Evolutionary conservation across 108 stramenopile genomes (phyloP), one percentile per base, ranked within the genome.

Genomic region (Stephanodiscus minutulus): DNA sequence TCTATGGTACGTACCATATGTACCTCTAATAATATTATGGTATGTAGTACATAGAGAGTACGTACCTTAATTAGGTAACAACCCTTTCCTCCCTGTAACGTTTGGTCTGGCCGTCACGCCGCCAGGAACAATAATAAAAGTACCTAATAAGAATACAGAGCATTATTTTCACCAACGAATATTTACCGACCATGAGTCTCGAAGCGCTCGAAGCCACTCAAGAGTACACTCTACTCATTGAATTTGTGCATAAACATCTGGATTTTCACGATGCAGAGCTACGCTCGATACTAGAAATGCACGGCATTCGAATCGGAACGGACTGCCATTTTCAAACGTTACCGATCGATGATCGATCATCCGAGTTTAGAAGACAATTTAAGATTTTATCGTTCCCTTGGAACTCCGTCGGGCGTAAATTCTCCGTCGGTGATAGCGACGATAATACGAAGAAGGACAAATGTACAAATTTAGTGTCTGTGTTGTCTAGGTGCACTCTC

Each of bases 251-350:
- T 71, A 81, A 69, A 39, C 93, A 94, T 74, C 54, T 89, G 11
- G 85, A 89, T 52, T 94, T 94, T 82, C 90, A 90, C 50, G 61
- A 83, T 70, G 88, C 93, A 28, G 93, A 94, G 48, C 62, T 94
- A 0, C 54, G 69, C 37, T 87, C 93, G 1, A 62, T 94, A 20
- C 74, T 94, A 46, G 81, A 86, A 11, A 82, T 91, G 79, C 55
- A 82, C 47, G 89, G 79, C 10, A 88, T 94, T 35, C 29, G 33
- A n/a, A 41, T 89, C 39, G 88, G 75, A 20, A 47, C 75, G 8
- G 78, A 80, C 55, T 87, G 86, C 35, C 52, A 56, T 0, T 56
- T 74, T 29, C 28, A 50, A 44, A 18, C 64, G 24, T 79, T 85
- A 46, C 82, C 82, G 53, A 79, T 61, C 25, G 22, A 47, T 63